Conservation (phyloP, 345 rosid genomes). For the Adansonia digitata region DNA sequence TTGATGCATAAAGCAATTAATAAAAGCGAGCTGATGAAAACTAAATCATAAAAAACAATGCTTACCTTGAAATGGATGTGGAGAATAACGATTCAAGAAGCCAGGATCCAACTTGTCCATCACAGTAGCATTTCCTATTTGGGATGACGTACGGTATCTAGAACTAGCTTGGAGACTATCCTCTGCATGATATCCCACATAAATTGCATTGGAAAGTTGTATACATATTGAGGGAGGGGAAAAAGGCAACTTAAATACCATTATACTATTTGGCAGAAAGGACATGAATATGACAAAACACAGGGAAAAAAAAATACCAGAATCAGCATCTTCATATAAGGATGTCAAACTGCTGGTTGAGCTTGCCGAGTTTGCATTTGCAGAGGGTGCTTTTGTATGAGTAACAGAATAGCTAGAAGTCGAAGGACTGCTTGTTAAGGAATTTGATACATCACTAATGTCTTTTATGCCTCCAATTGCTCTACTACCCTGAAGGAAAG, state of each 20-base stretch:
- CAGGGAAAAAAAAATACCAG: conserved; percentile 39
- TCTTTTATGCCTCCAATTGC: conserved; percentile 49
- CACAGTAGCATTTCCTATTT: conserved; percentile 32
- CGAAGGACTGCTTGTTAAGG: conserved; percentile 36
- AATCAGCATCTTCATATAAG: conserved; percentile 53
- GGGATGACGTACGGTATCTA: conserved; percentile 30
- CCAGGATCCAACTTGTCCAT: conserved; percentile 27
- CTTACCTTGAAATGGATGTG: conserved; percentile 33
- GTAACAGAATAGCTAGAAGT: conserved; percentile 35
- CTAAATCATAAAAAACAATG: neutral
- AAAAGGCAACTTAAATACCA: conserved; percentile 13
- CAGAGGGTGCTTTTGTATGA: conserved; percentile 41
- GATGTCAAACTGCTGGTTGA: conserved; percentile 76
- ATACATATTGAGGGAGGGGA: conserved; percentile 3
- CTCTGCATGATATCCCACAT: conserved; percentile 40
- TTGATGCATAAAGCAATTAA: neutral
- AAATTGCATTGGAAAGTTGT: conserved; percentile 8
- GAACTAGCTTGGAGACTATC: conserved; percentile 60
- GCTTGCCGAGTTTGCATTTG: conserved; percentile 64
- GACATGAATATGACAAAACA: neutral
- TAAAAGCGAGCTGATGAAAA: neutral
- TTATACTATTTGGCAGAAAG: neutral
- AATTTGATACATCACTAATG: conserved; percentile 32
- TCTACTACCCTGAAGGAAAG: conserved; percentile 51
- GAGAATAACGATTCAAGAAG: conserved; percentile 20